phyloP scores from a whole-genome alignment of 768 basidiomycete species.

The Kwoniella heveanensis region DNA sequence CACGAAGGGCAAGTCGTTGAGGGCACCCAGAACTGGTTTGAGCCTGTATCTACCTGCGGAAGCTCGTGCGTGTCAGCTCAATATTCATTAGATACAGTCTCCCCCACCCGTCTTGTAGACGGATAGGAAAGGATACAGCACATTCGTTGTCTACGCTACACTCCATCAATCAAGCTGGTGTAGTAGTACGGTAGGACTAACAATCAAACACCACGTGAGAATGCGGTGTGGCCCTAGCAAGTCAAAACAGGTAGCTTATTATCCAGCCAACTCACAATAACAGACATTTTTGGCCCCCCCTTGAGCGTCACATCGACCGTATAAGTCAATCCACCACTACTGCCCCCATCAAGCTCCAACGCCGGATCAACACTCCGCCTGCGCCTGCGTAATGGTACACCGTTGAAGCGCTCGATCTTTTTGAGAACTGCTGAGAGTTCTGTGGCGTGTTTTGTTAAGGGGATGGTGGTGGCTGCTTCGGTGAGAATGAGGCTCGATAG shows the following conservation, averaged over 20 bases:
- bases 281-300: neutral
- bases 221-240: no score
- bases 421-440: neutral
- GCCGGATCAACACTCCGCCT: neutral
- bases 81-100: no score
- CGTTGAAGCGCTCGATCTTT: neutral
- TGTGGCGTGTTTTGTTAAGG: neutral
- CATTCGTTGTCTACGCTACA: no score
- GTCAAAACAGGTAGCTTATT: no score
- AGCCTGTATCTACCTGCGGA: neutral
- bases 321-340: neutral
- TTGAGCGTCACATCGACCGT: neutral
- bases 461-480: neutral
- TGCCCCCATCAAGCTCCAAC: neutral
- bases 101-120: no score
- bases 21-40: neutral
- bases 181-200: no score
- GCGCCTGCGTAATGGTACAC: neutral
- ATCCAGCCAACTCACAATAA: neutral
- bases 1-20: neutral
- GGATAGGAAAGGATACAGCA: no score
- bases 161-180: no score
- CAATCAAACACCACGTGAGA: no score
- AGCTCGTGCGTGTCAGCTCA: neutral
- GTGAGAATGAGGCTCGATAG: neutral